These are phyloP conservation scores for Erodium trifolium DNA, from an alignment of 441 rosid species.

Conservation along the genomic window DNA sequence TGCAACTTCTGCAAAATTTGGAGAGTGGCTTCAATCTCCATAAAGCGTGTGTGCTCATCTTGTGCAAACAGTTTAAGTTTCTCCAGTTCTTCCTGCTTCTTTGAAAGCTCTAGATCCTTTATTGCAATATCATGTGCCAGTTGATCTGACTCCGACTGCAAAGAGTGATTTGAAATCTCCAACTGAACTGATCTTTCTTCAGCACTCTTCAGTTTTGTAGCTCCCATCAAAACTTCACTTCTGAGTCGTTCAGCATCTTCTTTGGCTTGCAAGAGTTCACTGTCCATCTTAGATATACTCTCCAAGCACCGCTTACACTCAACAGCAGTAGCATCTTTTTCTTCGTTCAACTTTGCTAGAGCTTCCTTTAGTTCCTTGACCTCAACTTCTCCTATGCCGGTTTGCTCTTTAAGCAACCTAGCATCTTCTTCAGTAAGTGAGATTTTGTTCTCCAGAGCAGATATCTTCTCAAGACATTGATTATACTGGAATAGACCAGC, in stretches of 20 bases:
- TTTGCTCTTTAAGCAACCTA: slow-evolving; percentile 38
- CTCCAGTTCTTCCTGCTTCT: slow-evolving; percentile 56
- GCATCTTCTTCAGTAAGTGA: slow-evolving; percentile 48
- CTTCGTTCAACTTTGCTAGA: slow-evolving; percentile 39
- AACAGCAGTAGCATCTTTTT: slow-evolving; percentile 37
- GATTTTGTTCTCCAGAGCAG: slow-evolving; percentile 51
- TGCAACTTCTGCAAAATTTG: slow-evolving; percentile 55
- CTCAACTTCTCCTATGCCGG: slow-evolving; percentile 54
- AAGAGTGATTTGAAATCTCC: slow-evolving; percentile 55
- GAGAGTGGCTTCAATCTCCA: slow-evolving; percentile 51
- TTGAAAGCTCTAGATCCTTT: slow-evolving; percentile 65
- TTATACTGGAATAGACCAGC: slow-evolving; percentile 39
- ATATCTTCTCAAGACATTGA: slow-evolving; percentile 47
- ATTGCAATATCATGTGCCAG: slow-evolving; percentile 44
- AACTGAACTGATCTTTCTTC: slow-evolving; percentile 51
- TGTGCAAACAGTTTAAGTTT: slow-evolving; percentile 47
- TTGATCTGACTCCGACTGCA: slow-evolving; percentile 55
- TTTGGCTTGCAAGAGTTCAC: slow-evolving; percentile 48
- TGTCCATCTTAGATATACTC: slow-evolving; percentile 52
- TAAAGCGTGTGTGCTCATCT: slow-evolving; percentile 51
- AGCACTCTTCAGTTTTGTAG: slow-evolving; percentile 46
- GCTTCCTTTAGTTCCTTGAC: slow-evolving; percentile 38
- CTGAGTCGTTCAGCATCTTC: slow-evolving; percentile 50
- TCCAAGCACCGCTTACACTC: slow-evolving; percentile 44
- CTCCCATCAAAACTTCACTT: slow-evolving; percentile 48